A percentile compares a stretch with the other conserved stretches of the same genome.
phyloP scores from a whole-genome alignment of 2,329 filamentous ascomycete species.

The Aspergillus quadricinctus region DNA sequence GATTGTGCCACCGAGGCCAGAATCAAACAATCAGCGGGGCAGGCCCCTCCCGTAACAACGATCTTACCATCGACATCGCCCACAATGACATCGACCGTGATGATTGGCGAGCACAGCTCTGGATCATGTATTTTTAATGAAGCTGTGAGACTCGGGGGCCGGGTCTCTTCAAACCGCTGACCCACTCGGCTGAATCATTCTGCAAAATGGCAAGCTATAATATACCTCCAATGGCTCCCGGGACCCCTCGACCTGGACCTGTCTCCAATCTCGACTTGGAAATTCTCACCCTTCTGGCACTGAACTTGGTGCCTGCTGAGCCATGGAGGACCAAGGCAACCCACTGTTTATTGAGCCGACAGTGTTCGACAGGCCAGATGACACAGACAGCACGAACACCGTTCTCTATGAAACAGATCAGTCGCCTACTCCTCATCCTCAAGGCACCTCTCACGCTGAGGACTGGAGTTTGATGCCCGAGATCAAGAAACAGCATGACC shows the following conservation, averaged over 20 bases:
- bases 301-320: background rate
- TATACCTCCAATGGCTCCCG: background rate
- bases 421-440: conserved; percentile 5
- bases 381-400: conserved; percentile 26
- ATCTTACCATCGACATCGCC: background rate
- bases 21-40: background rate
- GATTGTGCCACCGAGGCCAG: background rate
- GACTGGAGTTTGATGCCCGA: conserved; percentile 50
- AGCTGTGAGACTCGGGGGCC: background rate
- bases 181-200: background rate
- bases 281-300: background rate
- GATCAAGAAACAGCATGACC: conserved; percentile 42
- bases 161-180: background rate
- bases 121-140: background rate
- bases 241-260: background rate
- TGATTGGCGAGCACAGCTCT: background rate
- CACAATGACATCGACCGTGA: background rate
- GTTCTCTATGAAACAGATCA: conserved; percentile 21
- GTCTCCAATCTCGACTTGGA: too few relatives aligned
- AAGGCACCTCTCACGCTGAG: conserved; percentile 22
- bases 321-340: conserved; percentile 10
- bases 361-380: conserved; percentile 14
- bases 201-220: background rate
- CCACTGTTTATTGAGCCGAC: conserved; percentile 5
- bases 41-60: background rate